Base-by-base conservation (phyloP, 202 grass and related monocot genomes). In the Panicum hallii region DNA sequence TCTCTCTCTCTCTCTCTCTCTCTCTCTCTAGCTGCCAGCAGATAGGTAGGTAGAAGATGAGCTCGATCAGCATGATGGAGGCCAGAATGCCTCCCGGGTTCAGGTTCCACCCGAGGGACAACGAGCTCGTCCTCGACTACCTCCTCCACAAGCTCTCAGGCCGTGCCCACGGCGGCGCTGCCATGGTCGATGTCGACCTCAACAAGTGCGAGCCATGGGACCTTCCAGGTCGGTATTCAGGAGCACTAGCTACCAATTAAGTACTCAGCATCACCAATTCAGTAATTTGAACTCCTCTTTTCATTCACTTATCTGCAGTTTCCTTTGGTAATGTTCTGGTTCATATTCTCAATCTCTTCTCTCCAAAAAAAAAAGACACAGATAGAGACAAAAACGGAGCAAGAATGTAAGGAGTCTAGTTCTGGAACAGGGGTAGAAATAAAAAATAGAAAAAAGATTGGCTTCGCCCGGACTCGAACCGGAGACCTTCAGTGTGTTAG, bases 401-500 rank as follows among this genome's bases (percentile, higher is more conserved):
- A n/a, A 9, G 26, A 40, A 34, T 7, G 8, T 34, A 63, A 15
- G 1, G 4, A 63, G 61, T 15, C 12, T 28, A 16, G 45, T 3
- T 72, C 22, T 16, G 47, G 22, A 30, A 14, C 38, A 13, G 38
- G 9, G 52, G 4, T 10, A 40, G 46, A 16, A 30, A 15, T 1
- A 19, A 32, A 46, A 47, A 11, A 0, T 2, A 4, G 19, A 1
- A 16, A 41, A 17, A 34, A 12, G 8, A 5, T 2, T 95, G 93
- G 91, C 88, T 72, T 95, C 91, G 91, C 91, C 93, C 91, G 89
- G 89, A 22, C 17, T 92, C 45, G 95, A 95, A 98, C 93, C 91
- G 89, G 91, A 92, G 91, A 94, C 88, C 93, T 98, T 95, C 93
- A 93, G 91, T 92, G 93, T 92, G 95, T 98, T 96, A 94, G 93